Base-by-base conservation (phyloP, 176 grass and related monocot genomes). In the Pontederia paniculata region DNA sequence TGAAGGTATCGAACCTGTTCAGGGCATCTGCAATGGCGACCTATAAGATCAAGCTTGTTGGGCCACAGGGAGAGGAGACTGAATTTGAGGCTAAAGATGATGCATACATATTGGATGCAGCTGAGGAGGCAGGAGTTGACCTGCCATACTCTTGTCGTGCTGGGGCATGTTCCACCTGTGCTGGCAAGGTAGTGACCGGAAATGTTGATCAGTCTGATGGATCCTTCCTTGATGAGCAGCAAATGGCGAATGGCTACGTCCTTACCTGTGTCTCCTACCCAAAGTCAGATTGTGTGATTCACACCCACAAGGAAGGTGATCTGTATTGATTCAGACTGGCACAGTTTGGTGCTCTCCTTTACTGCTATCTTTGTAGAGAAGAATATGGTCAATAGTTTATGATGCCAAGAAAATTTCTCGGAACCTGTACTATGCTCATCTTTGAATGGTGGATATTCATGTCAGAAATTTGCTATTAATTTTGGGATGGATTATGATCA, bases 121-220 rank as follows among this genome's bases (percentile, higher is more conserved):
- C 89, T 1, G 89, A 95, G 72, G 62, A 58, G 0, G 78, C 65
- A 0, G 84, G 84, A 2, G 54, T 95, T 10, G 89, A 95, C 64
- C 50, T 95, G 63, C 89, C 89, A 10, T 95, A 95, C 64, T 95
- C 89, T 0, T 95, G 89, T 68, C 80, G 89, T 12, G 89, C 89
- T 1, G 89, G 89, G 7, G 80, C 89, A 6, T 95, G 89, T 72
- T 81, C 80, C 45, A 84, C 89, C 13, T 95, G 89, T 17, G 89
- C 84, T 0, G 89, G 89, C 31, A 78, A 84, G 50, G 81, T 88
- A 0, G 72, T 55, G 43, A 0, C 25, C 0, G 89, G 89, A 10
- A 8, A 44, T 0, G 89, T 95, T 0, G 89, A 95, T 66, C 89
- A 88, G 72, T 77, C 84, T 0, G 89, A 95, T 31, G 89, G 89